These are phyloP conservation scores for Lanmaoa rubissima DNA, from an alignment of 768 basidiomycete genomes.

Conservation along the genomic window DNA sequence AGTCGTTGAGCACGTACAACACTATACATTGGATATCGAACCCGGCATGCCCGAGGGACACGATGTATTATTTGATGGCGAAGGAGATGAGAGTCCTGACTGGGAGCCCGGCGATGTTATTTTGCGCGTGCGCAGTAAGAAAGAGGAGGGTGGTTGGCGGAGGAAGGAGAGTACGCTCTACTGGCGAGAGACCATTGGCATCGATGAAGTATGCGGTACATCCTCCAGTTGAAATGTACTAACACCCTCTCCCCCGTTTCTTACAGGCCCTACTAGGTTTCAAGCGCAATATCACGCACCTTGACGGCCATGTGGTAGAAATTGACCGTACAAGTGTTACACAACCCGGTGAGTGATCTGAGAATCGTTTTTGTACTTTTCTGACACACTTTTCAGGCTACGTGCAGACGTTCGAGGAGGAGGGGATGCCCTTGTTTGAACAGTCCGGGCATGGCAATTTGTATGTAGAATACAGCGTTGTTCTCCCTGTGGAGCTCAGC, in stretches of 20 bases:
- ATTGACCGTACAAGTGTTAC: conserved; percentile 78
- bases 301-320: conserved; percentile 80
- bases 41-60: conserved; percentile 91
- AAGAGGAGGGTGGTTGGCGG: conserved; percentile 76
- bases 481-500: conserved; percentile 75
- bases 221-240: background rate
- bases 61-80: conserved; percentile 93
- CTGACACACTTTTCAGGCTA: conserved; percentile 50
- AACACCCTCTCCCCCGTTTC: background rate
- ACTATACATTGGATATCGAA: conserved; percentile 81
- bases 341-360: conserved; percentile 67
- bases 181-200: conserved; percentile 86
- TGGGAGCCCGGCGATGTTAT: conserved; percentile 96
- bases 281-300: conserved; percentile 83
- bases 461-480: conserved; percentile 91
- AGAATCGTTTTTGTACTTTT: background rate
- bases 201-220: conserved; percentile 66
- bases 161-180: conserved; percentile 90
- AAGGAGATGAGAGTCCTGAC: conserved; percentile 93
- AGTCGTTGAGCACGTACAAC: conserved; percentile 75
- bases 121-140: conserved; percentile 76
- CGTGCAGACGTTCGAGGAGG: conserved; percentile 80
- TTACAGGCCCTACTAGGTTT: conserved; percentile 96
- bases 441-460: conserved; percentile 68
- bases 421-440: conserved; percentile 84